Percentiles rank a stretch among this genome's conserved stretches.
Evolutionary conservation across 257 asterid genomes (phyloP).

Genomic region (Salvia hispanica): DNA sequence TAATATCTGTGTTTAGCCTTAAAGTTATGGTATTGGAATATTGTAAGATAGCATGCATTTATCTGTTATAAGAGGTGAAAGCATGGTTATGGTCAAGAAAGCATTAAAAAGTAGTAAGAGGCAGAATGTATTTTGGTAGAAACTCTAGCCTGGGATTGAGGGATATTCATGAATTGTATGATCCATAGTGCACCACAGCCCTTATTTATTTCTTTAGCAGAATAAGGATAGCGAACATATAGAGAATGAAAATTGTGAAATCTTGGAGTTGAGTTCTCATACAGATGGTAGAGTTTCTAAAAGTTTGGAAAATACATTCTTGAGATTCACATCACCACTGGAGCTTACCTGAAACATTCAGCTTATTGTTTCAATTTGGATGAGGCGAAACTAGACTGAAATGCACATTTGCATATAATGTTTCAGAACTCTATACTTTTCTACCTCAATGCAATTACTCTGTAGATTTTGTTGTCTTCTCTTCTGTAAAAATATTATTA

Average conservation of each 20-base stretch:
- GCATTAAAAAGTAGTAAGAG: neutral
- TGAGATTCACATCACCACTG: neutral
- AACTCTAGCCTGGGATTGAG: neutral
- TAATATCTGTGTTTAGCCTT: constrained; percentile 11
- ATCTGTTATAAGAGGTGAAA: neutral
- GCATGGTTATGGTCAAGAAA: constrained; percentile 20
- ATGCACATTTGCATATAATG: neutral
- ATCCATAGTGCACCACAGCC: neutral
- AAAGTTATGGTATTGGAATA: constrained; percentile 1
- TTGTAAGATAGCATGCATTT: constrained; percentile 6
- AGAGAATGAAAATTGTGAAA: neutral
- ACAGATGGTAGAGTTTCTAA: neutral
- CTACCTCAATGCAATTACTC: neutral
- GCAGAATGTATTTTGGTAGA: neutral
- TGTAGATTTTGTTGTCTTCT: neutral
- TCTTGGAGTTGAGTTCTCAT: constrained; percentile 12
- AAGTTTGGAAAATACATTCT: neutral
- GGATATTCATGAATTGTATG: neutral
- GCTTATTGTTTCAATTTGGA: constrained; percentile 13
- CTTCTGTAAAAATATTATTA: constrained; percentile 7
- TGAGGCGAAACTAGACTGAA: constrained; percentile 18
- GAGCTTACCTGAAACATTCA: neutral
- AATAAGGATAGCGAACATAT: neutral
- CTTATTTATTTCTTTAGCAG: constrained; percentile 1
- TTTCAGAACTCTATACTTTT: neutral